Conservation (phyloP, 2,329 filamentous ascomycete genomes). For the Fusarium subtropicale region DNA sequence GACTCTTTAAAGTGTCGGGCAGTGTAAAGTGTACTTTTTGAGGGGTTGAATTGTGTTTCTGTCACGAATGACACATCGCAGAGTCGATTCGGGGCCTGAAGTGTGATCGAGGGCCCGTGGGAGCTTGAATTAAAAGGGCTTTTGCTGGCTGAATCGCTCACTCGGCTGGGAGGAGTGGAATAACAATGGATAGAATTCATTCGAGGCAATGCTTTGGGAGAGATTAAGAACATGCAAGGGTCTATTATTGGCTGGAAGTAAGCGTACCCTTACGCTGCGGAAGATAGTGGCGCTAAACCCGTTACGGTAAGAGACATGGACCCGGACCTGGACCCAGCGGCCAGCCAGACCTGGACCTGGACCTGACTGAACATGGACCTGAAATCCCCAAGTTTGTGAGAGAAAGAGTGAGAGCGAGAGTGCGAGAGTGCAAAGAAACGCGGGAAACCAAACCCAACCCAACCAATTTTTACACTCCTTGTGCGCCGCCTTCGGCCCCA, state of each 20-base stretch:
- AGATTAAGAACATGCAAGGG: conserved; percentile 10
- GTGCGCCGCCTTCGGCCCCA: conserved; percentile 56
- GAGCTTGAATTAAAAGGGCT: conserved; percentile 29
- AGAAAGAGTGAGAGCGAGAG: background rate
- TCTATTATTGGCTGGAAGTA: conserved; percentile 22
- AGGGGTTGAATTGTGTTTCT: conserved; percentile 2
- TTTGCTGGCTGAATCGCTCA: conserved; percentile 37
- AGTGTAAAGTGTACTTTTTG: conserved; percentile 2
- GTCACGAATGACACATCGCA: conserved; percentile 6
- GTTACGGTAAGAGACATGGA: conserved; percentile 25
- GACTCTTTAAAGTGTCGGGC: background rate
- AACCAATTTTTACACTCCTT: conserved; percentile 50
- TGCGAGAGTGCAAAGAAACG: conserved; percentile 32
- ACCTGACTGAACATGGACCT: conserved; percentile 16
- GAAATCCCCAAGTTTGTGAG: conserved; percentile 29
- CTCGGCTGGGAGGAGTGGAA: conserved; percentile 35
- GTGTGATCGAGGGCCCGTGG: conserved; percentile 12
- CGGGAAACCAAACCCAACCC: conserved; percentile 47
- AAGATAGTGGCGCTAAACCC: conserved; percentile 31
- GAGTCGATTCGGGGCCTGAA: conserved; percentile 23
- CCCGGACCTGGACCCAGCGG: conserved; percentile 4
- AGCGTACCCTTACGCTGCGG: conserved; percentile 16
- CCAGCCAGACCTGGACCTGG: background rate
- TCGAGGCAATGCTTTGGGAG: conserved; percentile 31
- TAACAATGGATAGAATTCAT: conserved; percentile 17